These are phyloP conservation scores for Detonula confervacea DNA, from an alignment of 352 stramenopile genomes.

Conservation along the genomic window DNA sequence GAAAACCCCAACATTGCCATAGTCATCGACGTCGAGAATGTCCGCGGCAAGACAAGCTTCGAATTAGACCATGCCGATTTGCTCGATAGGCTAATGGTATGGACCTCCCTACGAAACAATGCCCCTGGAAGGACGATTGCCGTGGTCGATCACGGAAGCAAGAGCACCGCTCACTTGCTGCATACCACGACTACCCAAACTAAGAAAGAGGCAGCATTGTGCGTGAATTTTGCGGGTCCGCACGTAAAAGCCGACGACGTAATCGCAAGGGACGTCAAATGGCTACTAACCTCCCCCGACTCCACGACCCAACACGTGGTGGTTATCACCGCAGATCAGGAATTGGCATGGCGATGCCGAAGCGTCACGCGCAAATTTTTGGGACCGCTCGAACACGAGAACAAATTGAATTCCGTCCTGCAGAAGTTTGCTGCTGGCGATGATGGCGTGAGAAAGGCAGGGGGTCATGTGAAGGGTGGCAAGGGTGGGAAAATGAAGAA, in stretches of 20 bases:
- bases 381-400: not conserved
- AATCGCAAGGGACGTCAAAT: slow-evolving; percentile 47
- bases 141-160: slow-evolving; percentile 53
- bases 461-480: slow-evolving; percentile 4
- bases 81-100: slow-evolving; percentile 44
- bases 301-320: slow-evolving; percentile 33
- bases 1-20: slow-evolving; percentile 33
- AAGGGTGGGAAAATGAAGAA: slow-evolving; percentile 4
- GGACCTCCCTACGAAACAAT: slow-evolving; percentile 34
- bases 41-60: slow-evolving; percentile 50
- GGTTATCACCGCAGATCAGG: slow-evolving; percentile 50
- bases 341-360: slow-evolving; percentile 46
- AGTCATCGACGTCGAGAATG: slow-evolving; percentile 48
- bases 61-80: slow-evolving; percentile 51
- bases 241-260: slow-evolving; percentile 51
- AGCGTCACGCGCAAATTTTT: not conserved
- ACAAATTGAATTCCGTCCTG: slow-evolving; percentile 15
- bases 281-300: slow-evolving; percentile 27
- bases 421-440: slow-evolving; percentile 6
- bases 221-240: slow-evolving; percentile 52
- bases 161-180: slow-evolving; percentile 44
- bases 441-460: slow-evolving; percentile 8
- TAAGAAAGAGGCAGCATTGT: slow-evolving; percentile 23
- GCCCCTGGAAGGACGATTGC: slow-evolving; percentile 30
- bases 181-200: not conserved